These are phyloP conservation scores for Gossypium anomalum DNA, from an alignment of 345 rosid genomes.

Conservation along the genomic window DNA sequence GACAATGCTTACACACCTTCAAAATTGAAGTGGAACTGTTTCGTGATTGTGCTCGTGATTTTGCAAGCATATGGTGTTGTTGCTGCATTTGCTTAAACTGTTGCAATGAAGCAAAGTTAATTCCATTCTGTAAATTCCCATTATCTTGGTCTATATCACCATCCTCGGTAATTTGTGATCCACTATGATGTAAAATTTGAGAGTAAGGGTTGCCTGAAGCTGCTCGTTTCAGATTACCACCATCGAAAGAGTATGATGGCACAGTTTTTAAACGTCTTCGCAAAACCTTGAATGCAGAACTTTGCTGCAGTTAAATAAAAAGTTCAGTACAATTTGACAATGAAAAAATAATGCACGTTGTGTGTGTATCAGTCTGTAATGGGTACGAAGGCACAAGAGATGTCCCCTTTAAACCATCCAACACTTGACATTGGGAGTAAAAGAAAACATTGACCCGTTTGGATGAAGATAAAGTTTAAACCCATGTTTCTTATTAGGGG, in stretches of 20 bases:
- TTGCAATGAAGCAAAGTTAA: conserved; percentile 64
- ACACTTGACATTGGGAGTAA: neutral
- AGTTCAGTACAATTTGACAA: neutral
- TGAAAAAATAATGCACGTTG: neutral
- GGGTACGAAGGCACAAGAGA: neutral
- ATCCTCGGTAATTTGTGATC: conserved; percentile 53
- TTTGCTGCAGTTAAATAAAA: conserved; percentile 59
- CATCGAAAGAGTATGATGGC: conserved; percentile 64
- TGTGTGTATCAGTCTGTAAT: neutral
- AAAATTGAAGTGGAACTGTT: conserved; percentile 38
- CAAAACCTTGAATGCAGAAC: conserved; percentile 86
- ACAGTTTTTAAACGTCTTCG: conserved; percentile 84
- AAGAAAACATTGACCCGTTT: neutral
- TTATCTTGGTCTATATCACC: conserved; percentile 50
- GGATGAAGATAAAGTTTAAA: neutral
- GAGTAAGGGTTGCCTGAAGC: conserved; percentile 70
- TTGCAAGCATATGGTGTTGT: conserved; percentile 69
- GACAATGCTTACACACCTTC: conserved; percentile 36
- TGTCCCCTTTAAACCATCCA: neutral
- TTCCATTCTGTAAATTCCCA: conserved; percentile 61
- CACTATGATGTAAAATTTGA: conserved; percentile 48
- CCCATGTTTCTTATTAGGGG: neutral
- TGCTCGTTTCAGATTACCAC: conserved; percentile 59
- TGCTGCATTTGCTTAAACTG: conserved; percentile 83
- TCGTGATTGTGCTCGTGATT: conserved; percentile 41